Base-by-base conservation (phyloP, 78 protist genomes). In the Dictyostelium firmibasis region DNA sequence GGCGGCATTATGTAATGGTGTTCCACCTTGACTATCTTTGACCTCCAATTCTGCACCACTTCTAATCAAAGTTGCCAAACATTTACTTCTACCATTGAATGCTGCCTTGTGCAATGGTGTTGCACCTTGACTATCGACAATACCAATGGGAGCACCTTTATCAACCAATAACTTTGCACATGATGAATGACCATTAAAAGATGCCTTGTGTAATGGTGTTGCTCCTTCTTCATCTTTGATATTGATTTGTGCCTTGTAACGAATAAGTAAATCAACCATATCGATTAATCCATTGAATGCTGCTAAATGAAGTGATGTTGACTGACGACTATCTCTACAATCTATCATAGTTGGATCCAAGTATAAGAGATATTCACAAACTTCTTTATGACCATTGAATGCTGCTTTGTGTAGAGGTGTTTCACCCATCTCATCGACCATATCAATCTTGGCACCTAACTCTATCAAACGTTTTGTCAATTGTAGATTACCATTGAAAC, bases 21-120 rank as follows among this genome's bases (percentile, higher is more conserved):
- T 94, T 3, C 94, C 91, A 14, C 97, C 97, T 76, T 94, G 95
- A 43, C 89, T 94, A 29, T 94, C 97, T 47, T 84, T 94, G 36
- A 89, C 60, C 77, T 94, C 93, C 6, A 86, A 33, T 9, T 88
- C 92, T 14, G 93, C 81, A 27, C 94, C 92, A 53, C 75, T 79
- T 50, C 84, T 69, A n/a, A 94, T 82, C 81, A 93, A 31, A 0
- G 87, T 93, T 23, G 81, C 69, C 25, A 93, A 38, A 74, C 96
- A 93, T 62, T 85, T 85, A 2, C 41, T 4, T 33, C 92, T n/a
- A 33, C 96, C 96, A 72, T 92, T 92, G 85, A 86, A 84, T 29
- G 93, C 97, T n/a, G 97, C 92, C 5, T 84, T 86, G 57, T 94
- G 97, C 38, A 94, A 57, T n/a, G 97, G 97, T 25, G 97, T 78